A percentile compares a stretch with the other conserved stretches of the same genome.
Conservation (phyloP, 768 basidiomycete genomes). For the Rhodotorula paludigena region DNA sequence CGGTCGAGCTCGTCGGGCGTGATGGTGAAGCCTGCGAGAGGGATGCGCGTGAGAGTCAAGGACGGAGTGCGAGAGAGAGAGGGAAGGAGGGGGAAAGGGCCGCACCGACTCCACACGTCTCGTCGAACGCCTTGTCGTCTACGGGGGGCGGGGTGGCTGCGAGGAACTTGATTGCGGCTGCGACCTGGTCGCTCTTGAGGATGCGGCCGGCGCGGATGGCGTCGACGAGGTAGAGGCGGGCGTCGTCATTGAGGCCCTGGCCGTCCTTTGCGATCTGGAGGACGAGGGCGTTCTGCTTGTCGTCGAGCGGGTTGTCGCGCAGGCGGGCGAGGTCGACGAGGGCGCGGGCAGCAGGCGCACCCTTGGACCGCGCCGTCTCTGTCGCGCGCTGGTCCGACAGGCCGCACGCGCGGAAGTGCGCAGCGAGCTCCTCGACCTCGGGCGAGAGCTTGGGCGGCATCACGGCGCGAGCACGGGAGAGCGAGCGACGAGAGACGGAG, state of each 20-base stretch:
- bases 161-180: slow-evolving; percentile 72
- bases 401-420: slow-evolving; percentile 26
- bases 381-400: slow-evolving; percentile 16
- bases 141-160: slow-evolving; percentile 61
- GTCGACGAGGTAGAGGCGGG: slow-evolving; percentile 60
- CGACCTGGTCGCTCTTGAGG: slow-evolving; percentile 75
- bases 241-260: slow-evolving; percentile 52
- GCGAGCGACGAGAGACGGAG: neutral
- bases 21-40: slow-evolving; percentile 81
- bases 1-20: slow-evolving; percentile 60
- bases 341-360: neutral
- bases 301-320: slow-evolving; percentile 7
- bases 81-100: slow-evolving; percentile 9
- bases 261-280: slow-evolving; percentile 52
- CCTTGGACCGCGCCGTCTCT: slow-evolving; percentile 28
- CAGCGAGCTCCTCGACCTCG: slow-evolving; percentile 17
- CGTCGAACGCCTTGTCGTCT: slow-evolving; percentile 66
- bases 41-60: neutral
- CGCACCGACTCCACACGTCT: slow-evolving; percentile 81
- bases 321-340: slow-evolving; percentile 13
- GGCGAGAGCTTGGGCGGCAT: slow-evolving; percentile 21
- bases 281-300: slow-evolving; percentile 27
- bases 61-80: neutral
- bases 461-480: neutral
- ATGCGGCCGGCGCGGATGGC: slow-evolving; percentile 68